Evolutionary conservation across 768 basidiomycete species (phyloP).

Genomic region (Gautieria morchelliformis): DNA sequence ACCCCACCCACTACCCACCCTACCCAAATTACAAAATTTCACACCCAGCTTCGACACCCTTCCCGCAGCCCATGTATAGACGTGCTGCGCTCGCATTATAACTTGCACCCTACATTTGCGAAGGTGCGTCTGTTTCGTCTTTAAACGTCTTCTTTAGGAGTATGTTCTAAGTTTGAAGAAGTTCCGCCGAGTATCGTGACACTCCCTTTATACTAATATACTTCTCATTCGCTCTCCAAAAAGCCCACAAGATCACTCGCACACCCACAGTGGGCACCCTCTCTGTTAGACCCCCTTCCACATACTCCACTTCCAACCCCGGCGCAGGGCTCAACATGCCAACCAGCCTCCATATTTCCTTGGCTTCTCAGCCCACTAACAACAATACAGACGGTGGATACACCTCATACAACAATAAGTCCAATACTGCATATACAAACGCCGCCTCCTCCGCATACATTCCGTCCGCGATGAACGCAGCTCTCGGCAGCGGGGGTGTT

Average conservation of each 20-base stretch:
- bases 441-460: neutral
- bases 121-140: conserved; percentile 38
- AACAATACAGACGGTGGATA: too few species aligned
- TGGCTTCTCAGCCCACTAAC: neutral
- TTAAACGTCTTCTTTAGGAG: too few species aligned
- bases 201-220: too few species aligned
- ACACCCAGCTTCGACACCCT: conserved; percentile 52
- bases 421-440: neutral
- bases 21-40: neutral
- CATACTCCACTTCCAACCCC: neutral
- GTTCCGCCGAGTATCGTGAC: too few species aligned
- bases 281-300: neutral
- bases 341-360: too few species aligned
- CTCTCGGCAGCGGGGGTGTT: neutral
- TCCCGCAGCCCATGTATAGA: conserved; percentile 72
- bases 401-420: neutral
- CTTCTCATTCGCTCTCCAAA: conserved; percentile 32
- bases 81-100: conserved; percentile 57
- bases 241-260: conserved; percentile 77
- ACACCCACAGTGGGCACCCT: neutral
- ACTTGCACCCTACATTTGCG: conserved; percentile 80
- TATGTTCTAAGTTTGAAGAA: too few species aligned
- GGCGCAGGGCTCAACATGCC: neutral
- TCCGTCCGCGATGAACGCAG: neutral
- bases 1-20: too few species aligned